phyloP scores from a whole-genome alignment of 805 yeast species.

The Candida sithepensis region DNA sequence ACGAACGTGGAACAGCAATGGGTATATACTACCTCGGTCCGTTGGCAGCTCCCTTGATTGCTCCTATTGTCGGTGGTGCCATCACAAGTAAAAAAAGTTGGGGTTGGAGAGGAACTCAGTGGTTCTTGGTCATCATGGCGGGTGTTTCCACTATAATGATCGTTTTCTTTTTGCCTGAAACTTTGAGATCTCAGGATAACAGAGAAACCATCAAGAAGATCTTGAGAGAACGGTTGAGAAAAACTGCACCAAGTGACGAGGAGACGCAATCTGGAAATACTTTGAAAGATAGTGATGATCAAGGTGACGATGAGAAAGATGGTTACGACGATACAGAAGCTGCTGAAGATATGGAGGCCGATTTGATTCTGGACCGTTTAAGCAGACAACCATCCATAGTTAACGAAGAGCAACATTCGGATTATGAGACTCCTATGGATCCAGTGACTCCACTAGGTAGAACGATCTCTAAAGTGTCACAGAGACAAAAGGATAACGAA shows the following conservation, averaged over 20 bases:
- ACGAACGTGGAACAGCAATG: conserved; percentile 73
- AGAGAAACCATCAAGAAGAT: conserved; percentile 48
- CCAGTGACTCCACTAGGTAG: conserved; percentile 30
- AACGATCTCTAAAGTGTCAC: conserved; percentile 26
- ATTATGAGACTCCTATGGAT: conserved; percentile 37
- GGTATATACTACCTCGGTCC: conserved; percentile 81
- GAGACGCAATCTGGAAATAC: conserved; percentile 9
- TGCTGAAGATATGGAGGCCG: conserved; percentile 23
- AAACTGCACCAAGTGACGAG: conserved; percentile 11
- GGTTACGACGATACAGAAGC: conserved; percentile 10
- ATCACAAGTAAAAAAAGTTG: conserved; percentile 51
- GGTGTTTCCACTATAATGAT: conserved; percentile 49
- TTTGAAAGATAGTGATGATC: conserved; percentile 10
- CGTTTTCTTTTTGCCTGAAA: conserved; percentile 69
- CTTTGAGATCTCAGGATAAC: conserved; percentile 64
- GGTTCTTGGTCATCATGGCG: conserved; percentile 71
- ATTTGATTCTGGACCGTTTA: conserved; percentile 33
- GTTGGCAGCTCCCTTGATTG: conserved; percentile 71
- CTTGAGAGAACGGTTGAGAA: conserved; percentile 34
- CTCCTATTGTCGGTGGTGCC: conserved; percentile 80
- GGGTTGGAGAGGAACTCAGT: conserved; percentile 90
- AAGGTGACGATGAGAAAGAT: conserved; percentile 4
- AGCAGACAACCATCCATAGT: conserved; percentile 25
- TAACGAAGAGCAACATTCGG: conserved; percentile 11
- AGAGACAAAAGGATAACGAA: conserved; percentile 15